Conservation (phyloP, 129 eudicot genomes). For the Scalesia atractyloides region DNA sequence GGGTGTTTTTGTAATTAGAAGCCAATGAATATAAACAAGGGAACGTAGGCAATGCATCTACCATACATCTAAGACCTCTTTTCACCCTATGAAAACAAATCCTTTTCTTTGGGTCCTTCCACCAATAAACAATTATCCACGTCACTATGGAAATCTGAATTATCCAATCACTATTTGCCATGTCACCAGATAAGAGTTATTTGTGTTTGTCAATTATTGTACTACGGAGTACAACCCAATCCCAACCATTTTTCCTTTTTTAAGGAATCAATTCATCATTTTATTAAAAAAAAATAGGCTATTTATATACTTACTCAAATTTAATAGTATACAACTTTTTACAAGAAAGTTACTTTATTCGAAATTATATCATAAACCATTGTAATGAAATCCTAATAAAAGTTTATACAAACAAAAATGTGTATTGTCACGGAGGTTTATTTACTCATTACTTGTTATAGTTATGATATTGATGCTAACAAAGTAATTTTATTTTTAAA, state of each 20-base stretch:
- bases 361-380: background rate
- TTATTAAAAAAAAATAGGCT: background rate
- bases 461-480: background rate
- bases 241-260: background rate
- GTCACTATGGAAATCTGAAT: conserved; percentile 52
- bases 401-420: background rate
- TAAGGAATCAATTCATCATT: background rate
- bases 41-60: conserved; percentile 53
- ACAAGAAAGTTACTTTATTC: background rate
- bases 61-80: conserved; percentile 56
- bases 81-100: conserved; percentile 34
- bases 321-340: background rate
- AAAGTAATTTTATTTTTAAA: background rate
- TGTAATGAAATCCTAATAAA: background rate
- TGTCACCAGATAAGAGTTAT: conserved; percentile 67
- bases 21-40: conserved; percentile 53
- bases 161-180: conserved; percentile 50
- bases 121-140: conserved; percentile 58
- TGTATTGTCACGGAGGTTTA: too few species aligned
- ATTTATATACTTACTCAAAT: background rate
- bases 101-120: conserved; percentile 43
- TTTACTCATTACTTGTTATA: background rate
- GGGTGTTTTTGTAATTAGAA: conserved; percentile 34
- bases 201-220: conserved; percentile 25
- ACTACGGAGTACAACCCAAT: background rate